Evolutionary conservation across 208 protist genomes (phyloP), one percentile per base, ranked within the genome.

Genomic region (Trichomonas tenax): DNA sequence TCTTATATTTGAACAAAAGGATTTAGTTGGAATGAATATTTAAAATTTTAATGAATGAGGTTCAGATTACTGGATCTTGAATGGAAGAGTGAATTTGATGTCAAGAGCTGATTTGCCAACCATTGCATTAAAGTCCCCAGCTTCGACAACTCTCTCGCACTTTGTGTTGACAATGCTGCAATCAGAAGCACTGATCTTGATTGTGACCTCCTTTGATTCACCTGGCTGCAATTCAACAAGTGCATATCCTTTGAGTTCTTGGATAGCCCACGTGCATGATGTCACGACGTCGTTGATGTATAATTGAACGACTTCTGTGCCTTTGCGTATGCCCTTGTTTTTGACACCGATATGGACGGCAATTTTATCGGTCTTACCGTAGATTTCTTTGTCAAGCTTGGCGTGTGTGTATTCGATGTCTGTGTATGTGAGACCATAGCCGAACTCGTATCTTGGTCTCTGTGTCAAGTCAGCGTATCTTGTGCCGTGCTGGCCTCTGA

Each of bases 371-470:
- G 51, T 44, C 2, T 40, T 38, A 40, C n/a, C 48, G n/a, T 63
- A 51, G 97, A 34, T n/a, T 45, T 96, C 38, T 26, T 38, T 93
- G 49, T 38, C 10, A 14, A 38, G 8, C 96, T 86, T 46, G 0
- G 31, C 51, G 96, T 3, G 9, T 58, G 23, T 8, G 34, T 96
- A 97, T 58, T 44, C 3, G 96, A 97, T 97, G 0, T 31, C 46
- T 41, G 97, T 96, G 81, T 97, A 97, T 38, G 89, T 89, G 46
- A 97, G 63, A 31, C 97, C 97, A 89, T 95, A 89, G 14, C 97
- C 97, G 51, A 97, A 97, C 2, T 40, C 26, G 11, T 15, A 97
- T 14, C 97, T 44, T 84, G 51, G 49, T 23, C 44, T 36, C 31
- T 81, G 84, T 36, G 88, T 96, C 96, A 93, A 51, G 23, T 41